Percentiles rank a stretch among this genome's conserved stretches.
These are phyloP conservation scores for Kregervanrija delftensis DNA, from an alignment of 805 yeast species.

Conservation along the genomic window DNA sequence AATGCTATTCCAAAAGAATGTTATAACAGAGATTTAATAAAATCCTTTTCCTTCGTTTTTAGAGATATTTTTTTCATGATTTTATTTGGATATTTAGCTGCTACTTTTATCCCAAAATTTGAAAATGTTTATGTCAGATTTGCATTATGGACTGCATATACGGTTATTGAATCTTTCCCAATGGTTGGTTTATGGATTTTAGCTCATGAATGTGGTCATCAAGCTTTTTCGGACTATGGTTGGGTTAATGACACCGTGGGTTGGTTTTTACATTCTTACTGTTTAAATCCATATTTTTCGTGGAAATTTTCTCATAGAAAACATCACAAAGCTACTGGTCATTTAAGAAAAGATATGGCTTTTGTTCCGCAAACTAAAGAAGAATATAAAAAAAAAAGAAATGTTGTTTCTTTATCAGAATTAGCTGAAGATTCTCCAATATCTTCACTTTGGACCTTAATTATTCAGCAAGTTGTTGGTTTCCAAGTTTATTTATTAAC, in stretches of 20 bases:
- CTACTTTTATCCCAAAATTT: slow-evolving; percentile 36
- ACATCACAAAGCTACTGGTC: slow-evolving; percentile 62
- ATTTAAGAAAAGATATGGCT: slow-evolving; percentile 52
- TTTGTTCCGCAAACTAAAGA: slow-evolving; percentile 50
- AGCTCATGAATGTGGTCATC: slow-evolving; percentile 63
- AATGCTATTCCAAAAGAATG: slow-evolving; percentile 56
- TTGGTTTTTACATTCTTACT: slow-evolving; percentile 53
- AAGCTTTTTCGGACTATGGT: slow-evolving; percentile 50
- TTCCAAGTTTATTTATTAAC: slow-evolving; percentile 42
- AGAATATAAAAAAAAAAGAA: slow-evolving; percentile 31
- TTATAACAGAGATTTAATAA: slow-evolving; percentile 44
- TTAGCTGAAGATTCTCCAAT: slow-evolving; percentile 52
- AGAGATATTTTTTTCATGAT: slow-evolving; percentile 45
- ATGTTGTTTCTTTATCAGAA: slow-evolving; percentile 33
- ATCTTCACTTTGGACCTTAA: slow-evolving; percentile 32
- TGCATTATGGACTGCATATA: slow-evolving; percentile 34
- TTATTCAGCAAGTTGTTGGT: slow-evolving; percentile 54
- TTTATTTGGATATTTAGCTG: slow-evolving; percentile 36
- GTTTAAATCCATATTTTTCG: slow-evolving; percentile 53
- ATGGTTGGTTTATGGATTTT: slow-evolving; percentile 58
- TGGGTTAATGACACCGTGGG: slow-evolving; percentile 50
- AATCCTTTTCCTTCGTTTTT: slow-evolving; percentile 44
- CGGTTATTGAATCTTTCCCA: slow-evolving; percentile 36
- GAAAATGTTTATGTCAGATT: slow-evolving; percentile 29
- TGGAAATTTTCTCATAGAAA: slow-evolving; percentile 57